A percentile compares a stretch with the other conserved stretches of the same genome.
Evolutionary conservation across 106 monocot genomes (phyloP).

Genomic region (Acorus gramineus): DNA sequence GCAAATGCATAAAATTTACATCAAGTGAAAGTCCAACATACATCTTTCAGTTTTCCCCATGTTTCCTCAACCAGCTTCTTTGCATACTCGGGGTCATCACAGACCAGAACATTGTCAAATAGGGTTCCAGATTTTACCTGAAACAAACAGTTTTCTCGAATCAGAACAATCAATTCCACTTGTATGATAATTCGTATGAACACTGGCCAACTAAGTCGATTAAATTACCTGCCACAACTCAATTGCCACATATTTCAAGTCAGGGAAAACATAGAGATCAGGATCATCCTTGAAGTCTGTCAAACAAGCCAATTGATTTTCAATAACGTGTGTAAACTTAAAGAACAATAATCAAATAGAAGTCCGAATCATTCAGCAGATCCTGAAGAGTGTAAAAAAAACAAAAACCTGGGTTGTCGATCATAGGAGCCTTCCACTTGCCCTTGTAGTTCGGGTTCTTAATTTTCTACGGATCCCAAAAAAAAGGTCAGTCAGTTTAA

Average conservation of each 20-base stretch:
- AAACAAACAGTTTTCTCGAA: not conserved
- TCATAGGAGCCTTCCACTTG: conserved; percentile 84
- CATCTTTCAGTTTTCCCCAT: conserved; percentile 53
- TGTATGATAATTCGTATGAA: too few species aligned
- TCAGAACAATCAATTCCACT: too few species aligned
- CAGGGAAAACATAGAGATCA: conserved; percentile 9
- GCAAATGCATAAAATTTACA: not conserved
- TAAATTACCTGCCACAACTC: conserved; percentile 40
- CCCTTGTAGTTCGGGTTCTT: conserved; percentile 83
- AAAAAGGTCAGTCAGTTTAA: too few species aligned
- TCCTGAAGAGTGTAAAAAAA: not conserved
- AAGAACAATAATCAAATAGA: not conserved
- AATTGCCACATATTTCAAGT: conserved; percentile 13
- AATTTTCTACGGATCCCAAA: conserved; percentile 25
- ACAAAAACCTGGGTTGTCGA: conserved; percentile 60
- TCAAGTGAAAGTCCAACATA: conserved; percentile 7
- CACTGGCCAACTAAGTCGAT: not conserved
- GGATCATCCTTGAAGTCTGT: conserved; percentile 17
- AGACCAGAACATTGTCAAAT: conserved; percentile 71
- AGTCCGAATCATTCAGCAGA: not conserved
- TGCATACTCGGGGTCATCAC: conserved; percentile 85
- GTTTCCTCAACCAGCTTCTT: conserved; percentile 70
- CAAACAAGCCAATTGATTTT: not conserved
- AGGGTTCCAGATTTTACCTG: conserved; percentile 77
- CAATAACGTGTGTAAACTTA: not conserved